Evolutionary conservation across 805 yeast genomes (phyloP), one percentile per base, ranked within the genome.

Genomic region (Candida koratica): DNA sequence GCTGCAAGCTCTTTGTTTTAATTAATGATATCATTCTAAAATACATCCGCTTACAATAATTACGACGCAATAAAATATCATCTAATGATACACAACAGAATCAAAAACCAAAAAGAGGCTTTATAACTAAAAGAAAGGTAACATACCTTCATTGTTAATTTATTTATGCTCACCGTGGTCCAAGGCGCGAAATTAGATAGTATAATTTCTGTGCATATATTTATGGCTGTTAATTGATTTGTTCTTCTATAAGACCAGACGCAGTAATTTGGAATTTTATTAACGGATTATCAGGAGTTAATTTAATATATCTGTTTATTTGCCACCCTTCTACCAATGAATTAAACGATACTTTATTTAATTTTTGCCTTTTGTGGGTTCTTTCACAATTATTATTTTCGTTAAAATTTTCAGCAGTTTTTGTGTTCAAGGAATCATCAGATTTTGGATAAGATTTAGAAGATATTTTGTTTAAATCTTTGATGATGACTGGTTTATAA

Each of bases 301-400:
- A 49, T 32, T 51, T 55, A 2, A 45, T 40, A 32, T 43, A 58
- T 30, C 67, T 45, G 17, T 55, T 48, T 1, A 56, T 51, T 11
- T 41, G 25, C 65, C 65, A 61, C 2, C 54, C 52, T 11, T 52
- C 34, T 8, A 49, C 38, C 14, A 45, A 25, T 5, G 50, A 35
- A 15, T 39, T 33, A 7, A 33, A 16, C 6, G 32, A 29, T 4
- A 29, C n/a, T 35, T 12, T 27, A 28, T 17, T 32, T 5, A 23
- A 12, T 32, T 24, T 26, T 5, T 25, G 25, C 13, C 17, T 34
- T 11, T 27, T 25, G 14, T 8, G 14, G 3, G 15, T 14, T 10
- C 11, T 17, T 4, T 31, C 20, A 10, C 24, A 11, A 23, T 22
- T 22, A 24, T 12, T 29, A 13, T n/a, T 19, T 7, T 13, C 25